A percentile compares a stretch with the other conserved stretches of the same genome.
These are phyloP conservation scores for Hippophae tibetana DNA, from an alignment of 306 rosid species.

Conservation along the genomic window DNA sequence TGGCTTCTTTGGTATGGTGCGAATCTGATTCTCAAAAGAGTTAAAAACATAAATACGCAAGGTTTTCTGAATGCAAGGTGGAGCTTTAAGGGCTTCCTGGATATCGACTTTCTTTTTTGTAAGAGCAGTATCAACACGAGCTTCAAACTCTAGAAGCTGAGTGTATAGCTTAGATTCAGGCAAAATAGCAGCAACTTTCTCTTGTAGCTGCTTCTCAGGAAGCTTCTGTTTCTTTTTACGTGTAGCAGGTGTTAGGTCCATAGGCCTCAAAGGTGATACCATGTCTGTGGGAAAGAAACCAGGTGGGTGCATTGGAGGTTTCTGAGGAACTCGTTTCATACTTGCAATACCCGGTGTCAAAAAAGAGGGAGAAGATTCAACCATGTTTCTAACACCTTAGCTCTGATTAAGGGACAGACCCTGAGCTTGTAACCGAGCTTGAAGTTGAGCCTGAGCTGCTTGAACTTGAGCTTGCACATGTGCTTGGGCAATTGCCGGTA, in stretches of 20 bases:
- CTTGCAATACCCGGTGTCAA: constrained; percentile 45
- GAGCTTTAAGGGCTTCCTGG: constrained; percentile 88
- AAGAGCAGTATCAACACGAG: constrained; percentile 86
- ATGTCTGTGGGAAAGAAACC: constrained; percentile 47
- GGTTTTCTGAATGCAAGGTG: constrained; percentile 82
- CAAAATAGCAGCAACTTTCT: constrained; percentile 75
- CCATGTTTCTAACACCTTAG: constrained; percentile 54
- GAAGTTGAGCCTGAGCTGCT: constrained; percentile 73
- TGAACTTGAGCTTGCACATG: constrained; percentile 71
- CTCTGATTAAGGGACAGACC: constrained; percentile 58
- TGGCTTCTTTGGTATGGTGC: constrained; percentile 71
- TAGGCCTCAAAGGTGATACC: constrained; percentile 57
- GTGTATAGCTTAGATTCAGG: constrained; percentile 90
- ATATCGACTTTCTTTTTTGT: constrained; percentile 90
- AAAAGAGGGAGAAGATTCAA: constrained; percentile 37
- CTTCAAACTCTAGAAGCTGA: constrained; percentile 93
- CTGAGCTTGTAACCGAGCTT: constrained; percentile 94
- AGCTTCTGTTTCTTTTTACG: constrained; percentile 91
- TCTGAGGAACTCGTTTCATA: constrained; percentile 56
- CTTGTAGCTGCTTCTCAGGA: constrained; percentile 90
- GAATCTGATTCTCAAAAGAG: constrained; percentile 78
- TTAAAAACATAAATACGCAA: constrained; percentile 89
- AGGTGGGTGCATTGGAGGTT: constrained; percentile 83
- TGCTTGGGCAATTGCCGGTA: constrained; percentile 86
- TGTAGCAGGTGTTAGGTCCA: constrained; percentile 74